phyloP scores from a whole-genome alignment of 2,329 filamentous ascomycete species.

The Trichoderma sp. region DNA sequence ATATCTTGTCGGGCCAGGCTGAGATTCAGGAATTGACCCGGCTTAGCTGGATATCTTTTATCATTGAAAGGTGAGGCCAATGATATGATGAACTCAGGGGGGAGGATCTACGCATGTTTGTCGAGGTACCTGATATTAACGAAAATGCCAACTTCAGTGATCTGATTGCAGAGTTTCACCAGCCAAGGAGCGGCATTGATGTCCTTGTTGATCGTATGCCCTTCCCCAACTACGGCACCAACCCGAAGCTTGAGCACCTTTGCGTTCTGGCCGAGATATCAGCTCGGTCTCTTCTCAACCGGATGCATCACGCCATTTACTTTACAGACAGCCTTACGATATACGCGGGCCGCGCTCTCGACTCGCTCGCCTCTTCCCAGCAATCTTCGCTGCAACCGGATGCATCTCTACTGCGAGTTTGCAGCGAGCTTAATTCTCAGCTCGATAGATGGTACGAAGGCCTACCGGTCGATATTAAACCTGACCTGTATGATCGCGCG shows the following conservation, averaged over 20 bases:
- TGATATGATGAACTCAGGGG: neutral
- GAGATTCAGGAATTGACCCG: slow-evolving; percentile 25
- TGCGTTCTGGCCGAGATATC: slow-evolving; percentile 26
- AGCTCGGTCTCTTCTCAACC: slow-evolving; percentile 26
- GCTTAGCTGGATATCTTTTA: slow-evolving; percentile 29
- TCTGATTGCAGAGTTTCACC: slow-evolving; percentile 28
- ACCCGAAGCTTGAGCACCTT: slow-evolving; percentile 22
- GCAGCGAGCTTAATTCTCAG: slow-evolving; percentile 26
- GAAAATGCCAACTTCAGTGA: slow-evolving; percentile 19
- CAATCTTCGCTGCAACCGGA: slow-evolving; percentile 8
- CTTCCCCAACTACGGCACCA: slow-evolving; percentile 26
- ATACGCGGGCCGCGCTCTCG: slow-evolving; percentile 20
- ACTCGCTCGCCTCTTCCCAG: slow-evolving; percentile 6
- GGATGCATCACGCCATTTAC: slow-evolving; percentile 28
- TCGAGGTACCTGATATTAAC: neutral
- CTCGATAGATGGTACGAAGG: slow-evolving; percentile 29
- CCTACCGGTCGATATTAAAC: slow-evolving; percentile 27
- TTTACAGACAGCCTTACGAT: slow-evolving; percentile 24
- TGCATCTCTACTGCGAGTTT: slow-evolving; percentile 24
- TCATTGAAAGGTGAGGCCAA: slow-evolving; percentile 27
- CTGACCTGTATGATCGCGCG: slow-evolving; percentile 22
- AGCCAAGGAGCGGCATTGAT: slow-evolving; percentile 29
- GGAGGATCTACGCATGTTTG: neutral
- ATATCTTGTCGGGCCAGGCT: slow-evolving; percentile 15
- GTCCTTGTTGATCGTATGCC: slow-evolving; percentile 28